Base-by-base conservation (phyloP, 768 basidiomycete species). In the Kwoniella dendrophila region DNA sequence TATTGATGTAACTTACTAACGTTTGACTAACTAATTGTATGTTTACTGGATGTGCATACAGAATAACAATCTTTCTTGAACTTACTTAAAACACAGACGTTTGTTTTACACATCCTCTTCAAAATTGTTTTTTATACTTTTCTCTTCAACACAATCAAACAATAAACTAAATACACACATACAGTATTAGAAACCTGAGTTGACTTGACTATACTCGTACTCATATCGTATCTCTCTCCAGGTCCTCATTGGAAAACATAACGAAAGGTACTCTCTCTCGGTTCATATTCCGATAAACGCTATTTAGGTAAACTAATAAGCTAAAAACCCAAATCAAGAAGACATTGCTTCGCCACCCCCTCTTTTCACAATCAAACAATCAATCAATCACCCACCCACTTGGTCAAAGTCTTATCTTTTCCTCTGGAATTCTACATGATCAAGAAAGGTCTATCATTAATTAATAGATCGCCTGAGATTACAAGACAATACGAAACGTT, bases 291-390 rank as follows among this genome's bases (percentile, higher is more conserved):
- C 49, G 49, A 51, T 36, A 22, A 51, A 29, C n/a, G n/a, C n/a
- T n/a, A n/a, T n/a, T n/a, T n/a, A n/a, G n/a, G n/a, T n/a, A n/a
- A 33, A 29, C 29, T 33, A 43, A 20, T 43, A 43, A 20, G 12
- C 29, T 30, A 51, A 51, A 24, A 24, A 22, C 32, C 26, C 29
- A 32, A 51, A 51, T 14, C 18, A 32, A 51, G 49, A 51, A 36
- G 49, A 51, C 33, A 51, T 51, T 51, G 34, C 32, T 51, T 51
- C 49, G 49, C 49, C 49, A 51, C 16, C 49, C 49, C 49, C 49
- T n/a, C 20, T 10, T 51, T 48, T 14, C 33, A n/a, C n/a, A n/a
- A n/a, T n/a, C n/a, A n/a, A n/a, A n/a, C n/a, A n/a, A n/a, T n/a
- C n/a, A n/a, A n/a, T n/a, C n/a, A n/a, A n/a, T n/a, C n/a, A n/a